Evolutionary conservation across 441 rosid genomes (phyloP), one percentile per base, ranked within the genome.

Genomic region (Brassica hybrid): DNA sequence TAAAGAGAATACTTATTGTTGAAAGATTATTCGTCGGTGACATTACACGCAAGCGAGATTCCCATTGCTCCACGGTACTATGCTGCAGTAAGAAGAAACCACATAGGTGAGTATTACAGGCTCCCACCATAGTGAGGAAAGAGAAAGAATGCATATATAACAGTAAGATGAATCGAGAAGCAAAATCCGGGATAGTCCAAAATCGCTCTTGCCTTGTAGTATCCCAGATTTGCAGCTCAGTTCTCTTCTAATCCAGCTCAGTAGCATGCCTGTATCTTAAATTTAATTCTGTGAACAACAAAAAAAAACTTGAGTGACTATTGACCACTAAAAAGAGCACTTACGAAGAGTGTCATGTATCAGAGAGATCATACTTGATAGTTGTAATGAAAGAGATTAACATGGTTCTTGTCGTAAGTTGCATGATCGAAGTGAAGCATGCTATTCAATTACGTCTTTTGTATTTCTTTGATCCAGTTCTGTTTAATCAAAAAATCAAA

Each of bases 11-110:
- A n/a, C n/a, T n/a, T 91, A 94, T 97, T 94, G 83, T 94, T 94
- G 88, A 94, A 94, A 76, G 98, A 92, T 64, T 97, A 89, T 80
- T 94, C 98, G 71, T 94, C 96, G 17, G 97, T 95, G 34, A 95
- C 99, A 82, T 95, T 97, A 72, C 93, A 91, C 59, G 93, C 99
- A 2, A 93, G 97, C 87, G 92, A 86, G 76, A 94, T 94, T 7
- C 98, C 98, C 98, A 92, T 94, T 63, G 97, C 97, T 81, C 97
- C 97, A 41, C 97, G 93, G 81, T 92, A 92, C 83, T 94, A 94
- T 72, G 98, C 98, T 94, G 92, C 90, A 83, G 13, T n/a, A 77
- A 81, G 62, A 67, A n/a, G 45, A 70, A 81, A 66, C 65, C 16
- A 69, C 5, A 45, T 34, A 61, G 17, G 25, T 41, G 54, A 23